A percentile compares a stretch with the other conserved stretches of the same genome.
These are phyloP conservation scores for Pseudopediastrum boryanum DNA, from an alignment of 139 green algal species.

Conservation along the genomic window DNA sequence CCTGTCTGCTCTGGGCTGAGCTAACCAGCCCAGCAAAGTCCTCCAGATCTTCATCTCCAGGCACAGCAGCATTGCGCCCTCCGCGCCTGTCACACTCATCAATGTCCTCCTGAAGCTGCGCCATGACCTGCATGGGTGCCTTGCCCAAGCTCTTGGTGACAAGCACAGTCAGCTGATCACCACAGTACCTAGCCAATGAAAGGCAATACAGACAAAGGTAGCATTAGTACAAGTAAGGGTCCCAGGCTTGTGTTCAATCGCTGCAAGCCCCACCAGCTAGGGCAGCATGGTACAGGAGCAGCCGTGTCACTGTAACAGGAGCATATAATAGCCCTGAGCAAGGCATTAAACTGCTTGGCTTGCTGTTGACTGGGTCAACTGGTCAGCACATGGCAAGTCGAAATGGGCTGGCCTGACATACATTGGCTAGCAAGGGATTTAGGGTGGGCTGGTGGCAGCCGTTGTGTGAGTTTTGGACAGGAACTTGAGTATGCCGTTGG, in stretches of 20 bases:
- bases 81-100: conserved; percentile 43
- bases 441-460: too few species aligned
- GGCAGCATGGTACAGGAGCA: too few species aligned
- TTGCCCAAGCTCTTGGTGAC: conserved; percentile 31
- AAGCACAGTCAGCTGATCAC: conserved; percentile 40
- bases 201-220: neutral
- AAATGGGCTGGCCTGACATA: too few species aligned
- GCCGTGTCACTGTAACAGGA: too few species aligned
- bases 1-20: conserved; percentile 13
- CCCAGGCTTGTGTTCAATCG: neutral
- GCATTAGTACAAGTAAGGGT: neutral
- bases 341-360: too few species aligned
- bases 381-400: too few species aligned
- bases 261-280: too few species aligned
- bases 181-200: conserved; percentile 41
- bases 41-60: conserved; percentile 36
- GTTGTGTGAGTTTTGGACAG: too few species aligned
- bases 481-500: too few species aligned
- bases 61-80: conserved; percentile 33
- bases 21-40: conserved; percentile 41
- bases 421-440: too few species aligned
- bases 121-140: conserved; percentile 25
- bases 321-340: too few species aligned
- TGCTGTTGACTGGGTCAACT: too few species aligned
- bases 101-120: conserved; percentile 41